Conservation (phyloP, 2,329 filamentous ascomycete genomes). For the Colletotrichum sp. region DNA sequence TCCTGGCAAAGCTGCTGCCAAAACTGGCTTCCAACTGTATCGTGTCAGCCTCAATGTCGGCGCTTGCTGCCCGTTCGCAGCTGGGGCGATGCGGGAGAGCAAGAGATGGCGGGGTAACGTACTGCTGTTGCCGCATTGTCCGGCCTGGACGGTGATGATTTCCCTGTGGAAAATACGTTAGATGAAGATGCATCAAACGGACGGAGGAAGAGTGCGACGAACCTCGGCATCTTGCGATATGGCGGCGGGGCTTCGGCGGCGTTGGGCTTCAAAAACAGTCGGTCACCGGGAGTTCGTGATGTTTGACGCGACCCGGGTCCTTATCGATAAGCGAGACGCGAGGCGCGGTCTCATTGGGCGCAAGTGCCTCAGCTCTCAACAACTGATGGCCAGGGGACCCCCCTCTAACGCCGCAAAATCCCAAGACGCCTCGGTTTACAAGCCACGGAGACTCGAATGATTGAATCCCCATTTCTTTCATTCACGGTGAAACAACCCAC, state of each 20-base stretch:
- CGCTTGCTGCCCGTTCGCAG: neutral
- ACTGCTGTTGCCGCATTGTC: slow-evolving; percentile 99
- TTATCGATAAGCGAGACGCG: slow-evolving; percentile 24
- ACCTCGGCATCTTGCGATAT: slow-evolving; percentile 21
- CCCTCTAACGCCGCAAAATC: neutral
- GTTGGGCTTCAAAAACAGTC: slow-evolving; percentile 10
- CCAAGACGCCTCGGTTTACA: neutral
- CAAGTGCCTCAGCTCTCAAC: neutral
- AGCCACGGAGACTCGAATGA: neutral
- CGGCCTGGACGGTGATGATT: slow-evolving; percentile 98
- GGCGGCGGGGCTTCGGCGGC: neutral
- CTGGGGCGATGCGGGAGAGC: neutral
- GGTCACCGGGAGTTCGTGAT: slow-evolving; percentile 3
- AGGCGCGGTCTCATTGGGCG: slow-evolving; percentile 1
- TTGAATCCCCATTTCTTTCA: slow-evolving; percentile 12
- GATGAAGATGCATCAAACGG: too few relatives aligned
- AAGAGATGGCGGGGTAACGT: slow-evolving; percentile 47
- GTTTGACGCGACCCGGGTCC: slow-evolving; percentile 15
- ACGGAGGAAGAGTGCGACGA: neutral
- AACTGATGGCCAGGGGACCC: neutral
- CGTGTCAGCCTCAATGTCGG: slow-evolving; percentile 31
- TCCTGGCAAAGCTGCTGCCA: slow-evolving; percentile 99
- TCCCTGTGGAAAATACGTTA: slow-evolving; percentile 64
- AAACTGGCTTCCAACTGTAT: slow-evolving; percentile 90
- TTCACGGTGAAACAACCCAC: slow-evolving; percentile 17